phyloP scores from a whole-genome alignment of 495 filamentous ascomycete genomes.

The Penicillium egyptiacum region DNA sequence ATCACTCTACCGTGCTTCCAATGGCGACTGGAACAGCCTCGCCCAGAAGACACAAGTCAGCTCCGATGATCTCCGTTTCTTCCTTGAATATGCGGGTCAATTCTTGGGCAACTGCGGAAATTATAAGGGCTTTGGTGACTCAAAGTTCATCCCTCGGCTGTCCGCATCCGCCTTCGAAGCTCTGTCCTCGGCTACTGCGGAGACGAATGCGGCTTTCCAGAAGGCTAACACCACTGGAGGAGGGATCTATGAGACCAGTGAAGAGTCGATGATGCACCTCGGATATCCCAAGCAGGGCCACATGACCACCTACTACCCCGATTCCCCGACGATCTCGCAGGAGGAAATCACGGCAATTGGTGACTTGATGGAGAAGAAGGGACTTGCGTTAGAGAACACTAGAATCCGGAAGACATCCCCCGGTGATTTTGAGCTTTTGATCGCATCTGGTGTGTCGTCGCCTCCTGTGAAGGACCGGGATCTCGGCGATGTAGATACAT shows the following conservation, averaged over 20 bases:
- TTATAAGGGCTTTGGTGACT: slow-evolving; percentile 94
- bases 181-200: slow-evolving; percentile 63
- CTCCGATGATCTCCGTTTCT: slow-evolving; percentile 66
- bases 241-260: slow-evolving; percentile 69
- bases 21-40: slow-evolving; percentile 77
- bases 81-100: slow-evolving; percentile 83
- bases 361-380: slow-evolving; percentile 72
- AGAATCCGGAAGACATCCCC: slow-evolving; percentile 71
- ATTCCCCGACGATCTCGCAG: slow-evolving; percentile 81
- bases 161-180: slow-evolving; percentile 63
- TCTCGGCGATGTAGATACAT: slow-evolving; percentile 64
- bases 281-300: slow-evolving; percentile 83
- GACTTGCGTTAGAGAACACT: slow-evolving; percentile 81
- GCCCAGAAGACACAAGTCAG: slow-evolving; percentile 67
- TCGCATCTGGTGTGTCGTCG: slow-evolving; percentile 68
- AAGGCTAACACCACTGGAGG: slow-evolving; percentile 54
- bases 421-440: slow-evolving; percentile 75
- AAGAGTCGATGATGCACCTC: slow-evolving; percentile 71
- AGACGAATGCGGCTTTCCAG: slow-evolving; percentile 63
- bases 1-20: slow-evolving; percentile 65
- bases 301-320: slow-evolving; percentile 89
- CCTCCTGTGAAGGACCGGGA: slow-evolving; percentile 65
- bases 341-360: slow-evolving; percentile 73
- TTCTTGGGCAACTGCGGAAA: slow-evolving; percentile 92
- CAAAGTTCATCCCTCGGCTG: slow-evolving; percentile 88